Evolutionary conservation across 352 stramenopile genomes (phyloP).

Genomic region (Phytophthora hibernalis): DNA sequence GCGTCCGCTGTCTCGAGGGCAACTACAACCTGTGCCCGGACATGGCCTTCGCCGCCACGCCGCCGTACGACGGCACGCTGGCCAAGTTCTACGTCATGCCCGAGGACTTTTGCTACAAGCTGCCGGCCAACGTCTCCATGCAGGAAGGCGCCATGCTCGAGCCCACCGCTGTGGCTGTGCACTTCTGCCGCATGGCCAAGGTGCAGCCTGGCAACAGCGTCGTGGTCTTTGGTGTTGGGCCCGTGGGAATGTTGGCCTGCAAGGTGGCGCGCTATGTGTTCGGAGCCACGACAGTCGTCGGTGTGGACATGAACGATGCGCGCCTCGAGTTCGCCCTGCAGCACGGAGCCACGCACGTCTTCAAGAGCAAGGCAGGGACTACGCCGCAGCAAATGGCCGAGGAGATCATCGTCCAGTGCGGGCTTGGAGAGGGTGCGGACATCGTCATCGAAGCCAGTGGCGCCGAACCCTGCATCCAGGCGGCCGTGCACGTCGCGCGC

Average conservation of each 20-base stretch:
- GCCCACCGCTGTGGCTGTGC: constrained; percentile 35
- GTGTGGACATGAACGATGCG: constrained; percentile 35
- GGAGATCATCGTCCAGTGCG: constrained; percentile 25
- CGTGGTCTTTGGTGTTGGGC: constrained; percentile 38
- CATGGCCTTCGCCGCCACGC: constrained; percentile 38
- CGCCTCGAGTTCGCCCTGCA: constrained; percentile 30
- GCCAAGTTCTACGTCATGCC: constrained; percentile 40
- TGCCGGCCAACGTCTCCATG: constrained; percentile 30
- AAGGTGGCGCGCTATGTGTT: constrained; percentile 38
- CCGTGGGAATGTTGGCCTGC: constrained; percentile 38
- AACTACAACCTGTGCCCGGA: constrained; percentile 37
- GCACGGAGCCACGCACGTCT: constrained; percentile 38
- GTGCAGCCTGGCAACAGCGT: constrained; percentile 35
- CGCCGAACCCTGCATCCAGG: constrained; percentile 35
- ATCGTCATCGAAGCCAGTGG: constrained; percentile 40
- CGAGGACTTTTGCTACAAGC: constrained; percentile 41
- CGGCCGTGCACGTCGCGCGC: constrained; percentile 32
- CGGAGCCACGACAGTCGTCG: constrained; percentile 35
- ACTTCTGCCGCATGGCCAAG: constrained; percentile 40
- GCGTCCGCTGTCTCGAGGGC: constrained; percentile 28
- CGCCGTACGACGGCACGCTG: constrained; percentile 32
- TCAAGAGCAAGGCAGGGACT: constrained; percentile 2
- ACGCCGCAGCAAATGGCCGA: constrained; percentile 28
- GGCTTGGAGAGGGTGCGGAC: constrained; percentile 34
- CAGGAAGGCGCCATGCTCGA: constrained; percentile 37